A percentile compares a stretch with the other conserved stretches of the same genome.
These are phyloP conservation scores for Gloeopeniophorella convolvens DNA, from an alignment of 768 basidiomycete genomes.

Conservation along the genomic window DNA sequence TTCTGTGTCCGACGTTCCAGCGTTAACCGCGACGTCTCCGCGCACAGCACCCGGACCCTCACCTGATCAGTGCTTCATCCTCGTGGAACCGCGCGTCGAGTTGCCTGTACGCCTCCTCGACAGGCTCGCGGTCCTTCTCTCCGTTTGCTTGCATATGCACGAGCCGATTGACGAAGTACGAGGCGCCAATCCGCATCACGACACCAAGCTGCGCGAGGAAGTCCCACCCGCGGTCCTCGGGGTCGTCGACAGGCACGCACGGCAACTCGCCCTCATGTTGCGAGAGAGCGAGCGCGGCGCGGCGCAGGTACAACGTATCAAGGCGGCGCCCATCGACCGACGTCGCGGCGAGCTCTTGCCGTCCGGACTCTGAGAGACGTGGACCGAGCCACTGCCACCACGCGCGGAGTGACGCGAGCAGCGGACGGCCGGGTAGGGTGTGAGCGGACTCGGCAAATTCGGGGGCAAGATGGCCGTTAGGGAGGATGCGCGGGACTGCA, in stretches of 20 bases:
- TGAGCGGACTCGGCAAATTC: conserved; percentile 8
- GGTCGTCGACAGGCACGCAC: conserved; percentile 20
- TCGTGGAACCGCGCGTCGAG: conserved; percentile 24
- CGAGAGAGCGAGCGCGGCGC: conserved; percentile 1
- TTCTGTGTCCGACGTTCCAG: neutral
- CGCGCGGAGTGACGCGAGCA: conserved; percentile 6
- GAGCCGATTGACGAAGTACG: conserved; percentile 20
- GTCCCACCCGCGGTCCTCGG: conserved; percentile 19
- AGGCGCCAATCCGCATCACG: conserved; percentile 11
- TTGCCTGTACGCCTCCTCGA: conserved; percentile 19
- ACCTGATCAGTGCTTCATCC: conserved; percentile 21
- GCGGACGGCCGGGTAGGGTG: neutral
- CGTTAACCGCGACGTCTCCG: neutral
- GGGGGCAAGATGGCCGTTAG: conserved; percentile 4
- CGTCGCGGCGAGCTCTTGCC: conserved; percentile 1
- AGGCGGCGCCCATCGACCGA: conserved; percentile 8
- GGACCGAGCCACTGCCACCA: conserved; percentile 9
- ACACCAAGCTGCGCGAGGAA: conserved; percentile 22
- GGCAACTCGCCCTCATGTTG: conserved; percentile 8
- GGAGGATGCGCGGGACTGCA: conserved; percentile 15
- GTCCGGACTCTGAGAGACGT: neutral
- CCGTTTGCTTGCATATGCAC: conserved; percentile 12
- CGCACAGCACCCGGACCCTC: neutral
- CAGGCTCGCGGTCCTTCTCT: conserved; percentile 1
- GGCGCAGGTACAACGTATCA: conserved; percentile 12